These are phyloP conservation scores for Artemisia tridentata DNA, from an alignment of 129 eudicot genomes.

Conservation along the genomic window DNA sequence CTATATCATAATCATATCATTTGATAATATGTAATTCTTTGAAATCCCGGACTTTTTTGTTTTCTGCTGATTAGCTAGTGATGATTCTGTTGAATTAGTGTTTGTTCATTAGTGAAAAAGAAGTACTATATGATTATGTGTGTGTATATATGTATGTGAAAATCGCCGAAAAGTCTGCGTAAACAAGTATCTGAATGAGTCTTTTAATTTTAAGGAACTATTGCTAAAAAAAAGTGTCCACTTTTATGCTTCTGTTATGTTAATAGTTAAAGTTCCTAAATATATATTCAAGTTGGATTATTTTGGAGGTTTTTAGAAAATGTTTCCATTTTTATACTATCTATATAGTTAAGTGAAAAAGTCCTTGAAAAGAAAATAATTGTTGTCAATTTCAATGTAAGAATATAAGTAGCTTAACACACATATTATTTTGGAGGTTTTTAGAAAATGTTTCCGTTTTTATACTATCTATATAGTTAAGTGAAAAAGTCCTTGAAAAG, in stretches of 20 bases:
- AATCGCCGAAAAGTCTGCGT: neutral
- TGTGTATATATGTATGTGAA: slow-evolving; percentile 1
- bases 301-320: neutral
- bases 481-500: slow-evolving; percentile 3
- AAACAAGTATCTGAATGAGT: neutral
- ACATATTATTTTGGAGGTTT: neutral
- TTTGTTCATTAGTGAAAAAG: slow-evolving; percentile 2
- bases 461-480: neutral
- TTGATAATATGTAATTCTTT: slow-evolving; percentile 15
- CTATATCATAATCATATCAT: neutral
- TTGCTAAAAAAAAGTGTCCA: slow-evolving; percentile 18
- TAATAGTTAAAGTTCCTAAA: slow-evolving; percentile 12
- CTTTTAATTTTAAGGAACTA: slow-evolving; percentile 5
- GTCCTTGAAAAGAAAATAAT: neutral
- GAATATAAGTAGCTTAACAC: slow-evolving; percentile 12
- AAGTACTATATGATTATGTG: slow-evolving; percentile 1
- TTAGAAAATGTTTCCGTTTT: neutral
- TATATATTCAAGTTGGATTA: slow-evolving; percentile 8
- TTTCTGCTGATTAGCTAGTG: neutral
- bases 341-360: neutral
- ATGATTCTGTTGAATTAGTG: neutral
- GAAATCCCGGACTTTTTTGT: neutral
- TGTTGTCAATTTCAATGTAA: too few relatives aligned
- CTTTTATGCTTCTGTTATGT: slow-evolving; percentile 3
- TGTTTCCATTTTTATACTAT: slow-evolving; percentile 3